Base-by-base conservation (phyloP, 2,329 filamentous ascomycete genomes). In the Fusarium stilboides region DNA sequence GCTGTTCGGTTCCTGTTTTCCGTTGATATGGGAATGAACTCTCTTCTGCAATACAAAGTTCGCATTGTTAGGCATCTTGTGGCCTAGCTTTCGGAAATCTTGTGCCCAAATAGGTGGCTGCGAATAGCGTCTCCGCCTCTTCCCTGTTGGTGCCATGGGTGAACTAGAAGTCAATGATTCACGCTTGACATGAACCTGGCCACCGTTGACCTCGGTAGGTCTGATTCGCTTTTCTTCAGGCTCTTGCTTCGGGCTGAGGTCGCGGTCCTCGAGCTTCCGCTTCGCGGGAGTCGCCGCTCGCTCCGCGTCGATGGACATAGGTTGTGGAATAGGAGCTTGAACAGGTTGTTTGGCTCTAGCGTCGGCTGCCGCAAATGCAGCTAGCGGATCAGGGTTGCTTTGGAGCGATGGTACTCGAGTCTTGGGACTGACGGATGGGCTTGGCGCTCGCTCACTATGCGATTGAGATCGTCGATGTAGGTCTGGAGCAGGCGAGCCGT, bases 401-500 rank as follows among this genome's bases (percentile, higher is more conserved):
- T 81, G 82, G 37, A 88, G 75, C 70, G 85, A 88, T 39, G 85
- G 81, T 17, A 90, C 81, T 67, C 87, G 85, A 36, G 92, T 94
- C 80, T 93, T 94, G 31, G 93, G 93, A 77, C 92, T 95, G 51
- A 95, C 88, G 75, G 92, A 94, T 54, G 91, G 78, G 76, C 90
- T 93, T 50, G 87, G 84, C 65, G 92, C 92, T 73, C 91, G 87
- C 57, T 93, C 91, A 68, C 85, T 85, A 49, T 85, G 84, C 43
- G 86, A 85, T 60, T 85, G 82, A 43, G 85, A 84, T 75, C 87
- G 79, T 77, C 82, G 82, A 66, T 83, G 82, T 43, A 80, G 77
- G 65, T 84, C 82, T 39, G 77, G 73, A 20, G 75, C 74, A 19
- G 79, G 76, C 36, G 80, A 80, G 52, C 86, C 85, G 78, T 85